phyloP scores from a whole-genome alignment of 768 basidiomycete species.

The Suillus subluteus region DNA sequence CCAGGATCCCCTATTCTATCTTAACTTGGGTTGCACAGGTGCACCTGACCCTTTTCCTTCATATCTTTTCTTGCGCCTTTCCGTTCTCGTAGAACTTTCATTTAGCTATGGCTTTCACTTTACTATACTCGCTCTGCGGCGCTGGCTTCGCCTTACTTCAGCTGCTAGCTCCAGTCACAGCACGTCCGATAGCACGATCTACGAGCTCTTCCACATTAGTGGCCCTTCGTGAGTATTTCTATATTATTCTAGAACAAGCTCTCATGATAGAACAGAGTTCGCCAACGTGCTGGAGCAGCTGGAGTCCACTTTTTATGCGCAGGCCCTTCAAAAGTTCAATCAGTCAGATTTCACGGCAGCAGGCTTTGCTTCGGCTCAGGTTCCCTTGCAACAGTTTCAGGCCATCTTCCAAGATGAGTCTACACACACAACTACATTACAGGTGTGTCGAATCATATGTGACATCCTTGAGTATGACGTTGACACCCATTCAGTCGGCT shows the following conservation, averaged over 20 bases:
- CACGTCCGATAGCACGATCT: conserved; percentile 18
- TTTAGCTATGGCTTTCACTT: not conserved
- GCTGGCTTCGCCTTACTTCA: conserved; percentile 7
- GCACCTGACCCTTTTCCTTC: conserved; percentile 47
- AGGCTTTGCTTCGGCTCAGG: conserved; percentile 58
- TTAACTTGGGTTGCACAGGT: conserved; percentile 63
- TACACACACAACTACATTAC: conserved; percentile 58
- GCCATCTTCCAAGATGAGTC: conserved; percentile 65
- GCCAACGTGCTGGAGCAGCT: conserved; percentile 77
- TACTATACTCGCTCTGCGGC: not conserved
- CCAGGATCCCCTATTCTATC: conserved; percentile 1
- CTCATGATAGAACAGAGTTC: conserved; percentile 54
- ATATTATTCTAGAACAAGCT: not conserved
- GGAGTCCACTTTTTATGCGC: conserved; percentile 68
- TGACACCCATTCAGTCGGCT: conserved; percentile 38
- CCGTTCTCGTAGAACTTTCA: not conserved
- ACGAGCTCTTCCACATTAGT: conserved; percentile 33
- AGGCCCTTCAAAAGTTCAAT: conserved; percentile 69
- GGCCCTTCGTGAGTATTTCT: conserved; percentile 57
- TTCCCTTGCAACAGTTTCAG: conserved; percentile 65
- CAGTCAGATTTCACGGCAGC: conserved; percentile 63
- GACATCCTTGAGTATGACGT: not conserved
- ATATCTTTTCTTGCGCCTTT: not conserved
- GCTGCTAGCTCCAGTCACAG: conserved; percentile 6
- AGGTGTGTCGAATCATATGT: conserved; percentile 37